These are phyloP conservation scores for Pogostemon cablin DNA, from an alignment of 257 asterid genomes.

Conservation along the genomic window DNA sequence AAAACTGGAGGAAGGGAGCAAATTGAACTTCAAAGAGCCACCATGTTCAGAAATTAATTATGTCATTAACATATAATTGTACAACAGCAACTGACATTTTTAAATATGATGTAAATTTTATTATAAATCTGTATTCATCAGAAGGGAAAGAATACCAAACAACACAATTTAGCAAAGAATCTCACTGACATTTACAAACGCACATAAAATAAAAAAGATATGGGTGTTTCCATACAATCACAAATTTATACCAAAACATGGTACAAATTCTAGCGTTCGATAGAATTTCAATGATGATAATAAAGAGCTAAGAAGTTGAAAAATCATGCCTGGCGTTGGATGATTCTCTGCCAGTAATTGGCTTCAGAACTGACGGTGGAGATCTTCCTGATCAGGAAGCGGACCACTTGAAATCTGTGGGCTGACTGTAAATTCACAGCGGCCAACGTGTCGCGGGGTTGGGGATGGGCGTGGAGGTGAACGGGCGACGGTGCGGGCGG, in stretches of 20 bases:
- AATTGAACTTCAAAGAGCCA: too few relatives aligned
- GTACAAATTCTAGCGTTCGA: not conserved
- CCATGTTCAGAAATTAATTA: too few relatives aligned
- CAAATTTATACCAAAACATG: not conserved
- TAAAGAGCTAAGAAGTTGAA: constrained; percentile 18
- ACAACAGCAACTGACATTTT: too few relatives aligned
- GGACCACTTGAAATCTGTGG: constrained; percentile 64
- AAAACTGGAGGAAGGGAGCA: too few relatives aligned
- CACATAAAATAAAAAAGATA: not conserved
- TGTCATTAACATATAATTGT: too few relatives aligned
- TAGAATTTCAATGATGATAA: not conserved
- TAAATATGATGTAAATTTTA: too few relatives aligned
- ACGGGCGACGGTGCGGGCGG: not conserved
- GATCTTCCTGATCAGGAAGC: constrained; percentile 64
- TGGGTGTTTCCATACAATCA: constrained; percentile 1
- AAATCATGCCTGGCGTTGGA: constrained; percentile 75
- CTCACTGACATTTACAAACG: too few relatives aligned
- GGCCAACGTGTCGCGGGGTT: constrained; percentile 42
- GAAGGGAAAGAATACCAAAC: too few relatives aligned
- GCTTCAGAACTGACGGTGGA: constrained; percentile 78
- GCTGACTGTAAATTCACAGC: constrained; percentile 74
- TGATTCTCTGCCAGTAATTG: constrained; percentile 61
- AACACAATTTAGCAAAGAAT: too few relatives aligned
- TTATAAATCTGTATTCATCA: too few relatives aligned
- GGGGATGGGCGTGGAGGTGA: constrained; percentile 31